A percentile compares a stretch with the other conserved stretches of the same genome.
Evolutionary conservation across 2,329 filamentous ascomycete species (phyloP).

Genomic region (Piedraia hortae): DNA sequence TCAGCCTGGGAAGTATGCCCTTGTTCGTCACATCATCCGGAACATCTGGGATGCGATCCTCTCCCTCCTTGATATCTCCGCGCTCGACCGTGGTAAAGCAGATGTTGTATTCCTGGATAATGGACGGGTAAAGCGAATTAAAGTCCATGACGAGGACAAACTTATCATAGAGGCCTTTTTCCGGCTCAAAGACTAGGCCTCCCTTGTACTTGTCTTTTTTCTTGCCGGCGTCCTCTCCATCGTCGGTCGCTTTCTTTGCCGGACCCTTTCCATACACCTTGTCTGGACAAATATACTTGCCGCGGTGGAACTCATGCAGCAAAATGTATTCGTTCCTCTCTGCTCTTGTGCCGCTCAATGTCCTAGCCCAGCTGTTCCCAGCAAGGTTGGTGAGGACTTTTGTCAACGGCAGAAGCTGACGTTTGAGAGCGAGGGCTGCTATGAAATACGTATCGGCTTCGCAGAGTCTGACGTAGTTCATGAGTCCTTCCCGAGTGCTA

Average conservation of each 20-base stretch:
- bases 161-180: slow-evolving; percentile 93
- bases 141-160: slow-evolving; percentile 99
- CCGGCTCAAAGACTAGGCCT: slow-evolving; percentile 90
- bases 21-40: slow-evolving; percentile 43
- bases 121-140: slow-evolving; percentile 93
- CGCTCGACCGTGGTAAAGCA: slow-evolving; percentile 95
- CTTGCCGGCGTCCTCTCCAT: slow-evolving; percentile 38
- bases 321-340: slow-evolving; percentile 99
- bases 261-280: slow-evolving; percentile 53
- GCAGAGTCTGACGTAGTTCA: slow-evolving; percentile 84
- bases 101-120: slow-evolving; percentile 98
- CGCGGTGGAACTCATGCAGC: slow-evolving; percentile 82
- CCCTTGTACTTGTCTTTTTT: slow-evolving; percentile 99
- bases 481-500: slow-evolving; percentile 51
- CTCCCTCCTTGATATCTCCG: slow-evolving; percentile 41
- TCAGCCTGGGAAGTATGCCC: slow-evolving; percentile 70
- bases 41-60: slow-evolving; percentile 71
- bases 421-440: slow-evolving; percentile 60
- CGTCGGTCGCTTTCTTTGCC: slow-evolving; percentile 28
- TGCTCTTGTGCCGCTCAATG: slow-evolving; percentile 77
- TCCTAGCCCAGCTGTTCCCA: slow-evolving; percentile 94
- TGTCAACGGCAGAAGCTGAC: slow-evolving; percentile 78
- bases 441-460: slow-evolving; percentile 93
- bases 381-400: slow-evolving; percentile 91
- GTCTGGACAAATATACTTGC: slow-evolving; percentile 95